phyloP scores from a whole-genome alignment of 2,329 filamentous ascomycete genomes.

The Stylonectria norvegica region DNA sequence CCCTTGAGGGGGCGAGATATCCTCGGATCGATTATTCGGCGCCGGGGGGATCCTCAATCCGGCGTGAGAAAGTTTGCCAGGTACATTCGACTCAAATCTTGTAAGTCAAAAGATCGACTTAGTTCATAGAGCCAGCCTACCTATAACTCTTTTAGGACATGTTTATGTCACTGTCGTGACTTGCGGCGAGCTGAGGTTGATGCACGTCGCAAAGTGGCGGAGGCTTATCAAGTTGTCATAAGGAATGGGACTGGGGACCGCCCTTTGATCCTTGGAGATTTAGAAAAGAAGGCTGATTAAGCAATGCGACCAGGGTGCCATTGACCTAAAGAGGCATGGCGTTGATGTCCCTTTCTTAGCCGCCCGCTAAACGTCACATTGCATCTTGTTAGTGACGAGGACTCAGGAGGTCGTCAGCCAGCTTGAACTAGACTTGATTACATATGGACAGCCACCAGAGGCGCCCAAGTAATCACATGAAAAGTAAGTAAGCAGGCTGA shows the following conservation, averaged over 20 bases:
- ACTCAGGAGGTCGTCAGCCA: background rate
- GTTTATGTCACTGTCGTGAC: background rate
- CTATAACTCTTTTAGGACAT: background rate
- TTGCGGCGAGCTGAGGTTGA: background rate
- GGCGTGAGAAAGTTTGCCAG: too few species aligned
- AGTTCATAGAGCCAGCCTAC: slow-evolving; percentile 3
- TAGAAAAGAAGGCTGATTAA: background rate
- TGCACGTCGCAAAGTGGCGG: background rate
- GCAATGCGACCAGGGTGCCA: slow-evolving; percentile 3
- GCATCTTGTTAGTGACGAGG: too few species aligned
- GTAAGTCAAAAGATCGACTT: background rate
- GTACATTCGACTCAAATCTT: background rate
- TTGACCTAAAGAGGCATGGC: slow-evolving; percentile 3
- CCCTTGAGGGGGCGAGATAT: too few species aligned
- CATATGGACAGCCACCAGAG: too few species aligned
- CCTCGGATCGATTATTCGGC: too few species aligned
- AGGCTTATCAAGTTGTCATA: background rate
- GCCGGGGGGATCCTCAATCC: too few species aligned
- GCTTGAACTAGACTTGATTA: background rate
- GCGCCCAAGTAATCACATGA: too few species aligned
- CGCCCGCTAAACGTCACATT: too few species aligned
- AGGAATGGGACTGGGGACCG: background rate
- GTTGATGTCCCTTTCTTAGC: too few species aligned
- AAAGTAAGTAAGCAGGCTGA: background rate
- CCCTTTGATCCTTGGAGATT: background rate